A percentile compares a stretch with the other conserved stretches of the same genome.
These are phyloP conservation scores for Kalaharituber pfeilii DNA, from an alignment of 2,329 filamentous ascomycete species.

Conservation along the genomic window DNA sequence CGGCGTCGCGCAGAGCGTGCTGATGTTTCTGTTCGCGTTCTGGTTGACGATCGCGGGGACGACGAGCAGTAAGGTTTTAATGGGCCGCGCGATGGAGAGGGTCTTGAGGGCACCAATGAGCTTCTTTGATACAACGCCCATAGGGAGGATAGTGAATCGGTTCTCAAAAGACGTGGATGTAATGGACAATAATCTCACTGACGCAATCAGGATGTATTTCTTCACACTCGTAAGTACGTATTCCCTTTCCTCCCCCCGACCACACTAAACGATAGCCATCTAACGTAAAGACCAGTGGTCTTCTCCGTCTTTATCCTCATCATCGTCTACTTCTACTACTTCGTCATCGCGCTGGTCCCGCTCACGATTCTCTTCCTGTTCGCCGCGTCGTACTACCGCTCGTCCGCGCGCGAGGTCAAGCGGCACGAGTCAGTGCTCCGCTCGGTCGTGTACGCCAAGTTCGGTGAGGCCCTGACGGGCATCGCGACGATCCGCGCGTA, in stretches of 20 bases:
- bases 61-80: conserved; percentile 61
- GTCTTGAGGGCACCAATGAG: conserved; percentile 51
- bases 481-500: conserved; percentile 80
- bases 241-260: background rate
- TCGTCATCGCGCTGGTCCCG: conserved; percentile 50
- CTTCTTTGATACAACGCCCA: conserved; percentile 92
- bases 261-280: background rate
- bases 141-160: conserved; percentile 88
- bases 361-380: conserved; percentile 64
- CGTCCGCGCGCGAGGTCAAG: conserved; percentile 86
- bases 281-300: conserved; percentile 40
- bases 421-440: conserved; percentile 80
- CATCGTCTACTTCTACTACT: conserved; percentile 90
- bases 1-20: conserved; percentile 49
- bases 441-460: conserved; percentile 75
- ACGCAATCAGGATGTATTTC: conserved; percentile 84
- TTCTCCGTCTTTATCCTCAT: conserved; percentile 71
- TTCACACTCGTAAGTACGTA: conserved; percentile 49
- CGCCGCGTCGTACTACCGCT: conserved; percentile 70
- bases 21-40: conserved; percentile 69
- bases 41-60: conserved; percentile 64
- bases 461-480: conserved; percentile 72
- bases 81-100: conserved; percentile 59
- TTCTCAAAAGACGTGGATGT: conserved; percentile 92
- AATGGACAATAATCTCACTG: conserved; percentile 83